Percentiles rank a stretch among this genome's conserved stretches.
Evolutionary conservation across 2,329 filamentous ascomycete genomes (phyloP).

Genomic region (Alternaria sp.): DNA sequence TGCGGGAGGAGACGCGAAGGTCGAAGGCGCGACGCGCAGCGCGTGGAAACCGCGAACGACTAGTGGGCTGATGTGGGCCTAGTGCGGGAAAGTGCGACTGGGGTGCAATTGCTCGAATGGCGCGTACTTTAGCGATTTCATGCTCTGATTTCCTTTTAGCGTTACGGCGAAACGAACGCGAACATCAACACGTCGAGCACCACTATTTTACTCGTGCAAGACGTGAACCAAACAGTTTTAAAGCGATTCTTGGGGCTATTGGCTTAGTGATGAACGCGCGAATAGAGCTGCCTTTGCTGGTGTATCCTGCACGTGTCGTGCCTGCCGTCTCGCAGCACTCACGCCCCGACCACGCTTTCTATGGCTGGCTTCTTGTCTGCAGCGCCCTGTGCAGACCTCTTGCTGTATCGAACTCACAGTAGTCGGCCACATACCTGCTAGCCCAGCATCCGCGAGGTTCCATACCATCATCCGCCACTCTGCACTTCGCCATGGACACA

Average conservation of each 20-base stretch:
- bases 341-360: slow-evolving; percentile 5
- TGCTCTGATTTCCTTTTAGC: slow-evolving; percentile 12
- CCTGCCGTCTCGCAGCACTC: neutral
- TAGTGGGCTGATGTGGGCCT: slow-evolving; percentile 8
- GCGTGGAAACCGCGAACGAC: slow-evolving; percentile 22
- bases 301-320: neutral
- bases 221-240: no score
- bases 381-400: neutral
- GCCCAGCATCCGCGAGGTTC: neutral
- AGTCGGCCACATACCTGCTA: neutral
- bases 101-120: slow-evolving; percentile 1
- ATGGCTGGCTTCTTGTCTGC: neutral
- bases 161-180: neutral
- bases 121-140: slow-evolving; percentile 7
- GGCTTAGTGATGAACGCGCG: neutral
- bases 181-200: slow-evolving; percentile 1
- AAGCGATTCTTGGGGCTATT: neutral
- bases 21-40: slow-evolving; percentile 34
- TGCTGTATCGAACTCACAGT: neutral
- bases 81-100: neutral
- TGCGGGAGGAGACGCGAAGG: slow-evolving; percentile 30
- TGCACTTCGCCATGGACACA: slow-evolving; percentile 26
- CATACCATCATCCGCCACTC: neutral
- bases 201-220: neutral
- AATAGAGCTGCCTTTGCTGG: neutral